Conservation (phyloP, 768 basidiomycete species). For the Leccinum subgranulosum region DNA sequence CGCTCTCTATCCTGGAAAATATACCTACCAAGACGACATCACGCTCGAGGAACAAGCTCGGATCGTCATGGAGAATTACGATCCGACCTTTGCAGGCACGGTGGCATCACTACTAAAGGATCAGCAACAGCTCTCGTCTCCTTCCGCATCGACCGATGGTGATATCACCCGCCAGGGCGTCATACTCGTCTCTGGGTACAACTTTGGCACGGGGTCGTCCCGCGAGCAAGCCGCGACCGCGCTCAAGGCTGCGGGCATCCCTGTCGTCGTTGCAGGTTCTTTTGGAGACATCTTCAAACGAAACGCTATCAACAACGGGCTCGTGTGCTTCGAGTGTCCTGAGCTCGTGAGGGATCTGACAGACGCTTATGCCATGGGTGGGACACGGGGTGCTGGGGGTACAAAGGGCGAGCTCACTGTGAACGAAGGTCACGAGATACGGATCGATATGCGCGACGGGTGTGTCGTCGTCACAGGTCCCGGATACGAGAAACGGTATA, state of each 20-base stretch:
- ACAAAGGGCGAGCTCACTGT: conserved; percentile 82
- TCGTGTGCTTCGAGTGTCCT: conserved; percentile 92
- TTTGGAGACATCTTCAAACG: conserved; percentile 99
- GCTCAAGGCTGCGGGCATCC: conserved; percentile 89
- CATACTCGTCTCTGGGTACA: conserved; percentile 89
- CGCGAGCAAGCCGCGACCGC: conserved; percentile 99
- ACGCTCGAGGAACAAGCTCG: conserved; percentile 91
- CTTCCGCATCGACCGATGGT: conserved; percentile 2
- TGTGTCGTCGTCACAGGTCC: conserved; percentile 50
- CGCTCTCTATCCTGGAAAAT: conserved; percentile 98
- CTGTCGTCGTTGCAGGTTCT: conserved; percentile 93
- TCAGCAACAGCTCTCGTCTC: conserved; percentile 15
- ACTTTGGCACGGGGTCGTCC: conserved; percentile 98
- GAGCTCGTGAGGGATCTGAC: conserved; percentile 88
- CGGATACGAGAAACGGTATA: conserved; percentile 54
- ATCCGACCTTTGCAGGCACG: conserved; percentile 75
- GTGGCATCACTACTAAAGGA: conserved; percentile 50
- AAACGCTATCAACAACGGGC: conserved; percentile 97
- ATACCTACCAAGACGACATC: conserved; percentile 99
- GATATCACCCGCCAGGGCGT: conserved; percentile 52
- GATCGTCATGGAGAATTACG: conserved; percentile 99
- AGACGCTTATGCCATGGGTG: conserved; percentile 64
- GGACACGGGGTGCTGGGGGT: conserved; percentile 75
- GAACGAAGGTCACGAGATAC: conserved; percentile 60
- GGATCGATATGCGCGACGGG: conserved; percentile 69